A percentile compares a stretch with the other conserved stretches of the same genome.
Evolutionary conservation across 176 grass and related monocot species (phyloP).

Genomic region (Rhipidocladum racemiflorum): DNA sequence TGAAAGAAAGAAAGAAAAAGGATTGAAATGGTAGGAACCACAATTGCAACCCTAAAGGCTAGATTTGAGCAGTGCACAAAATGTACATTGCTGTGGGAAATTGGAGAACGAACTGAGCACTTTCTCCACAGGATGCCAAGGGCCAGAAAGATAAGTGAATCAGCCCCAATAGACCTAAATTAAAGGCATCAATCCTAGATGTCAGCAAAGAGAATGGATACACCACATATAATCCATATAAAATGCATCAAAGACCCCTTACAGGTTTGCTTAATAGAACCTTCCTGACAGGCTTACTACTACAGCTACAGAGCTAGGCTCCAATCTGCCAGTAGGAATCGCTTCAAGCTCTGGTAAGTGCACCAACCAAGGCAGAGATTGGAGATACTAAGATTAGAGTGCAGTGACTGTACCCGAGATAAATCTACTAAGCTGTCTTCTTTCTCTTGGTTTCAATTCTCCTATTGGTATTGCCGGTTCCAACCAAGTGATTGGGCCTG

Average conservation of each 20-base stretch:
- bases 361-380: too few relatives aligned
- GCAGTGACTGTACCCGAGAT: too few relatives aligned
- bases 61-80: background rate
- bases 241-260: too few relatives aligned
- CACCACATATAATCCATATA: background rate
- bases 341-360: too few relatives aligned
- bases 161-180: background rate
- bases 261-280: too few relatives aligned
- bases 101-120: background rate
- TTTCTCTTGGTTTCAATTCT: too few relatives aligned
- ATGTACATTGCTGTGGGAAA: background rate
- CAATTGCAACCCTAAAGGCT: background rate
- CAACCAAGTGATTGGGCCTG: background rate
- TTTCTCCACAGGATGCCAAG: background rate
- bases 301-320: too few relatives aligned
- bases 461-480: too few relatives aligned
- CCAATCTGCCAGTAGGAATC: too few relatives aligned
- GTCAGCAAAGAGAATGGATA: background rate
- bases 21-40: background rate
- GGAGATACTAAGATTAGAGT: too few relatives aligned
- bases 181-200: background rate
- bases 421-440: too few relatives aligned
- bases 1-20: background rate
- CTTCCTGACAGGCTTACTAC: too few relatives aligned
- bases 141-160: background rate